Base-by-base conservation (phyloP, 495 filamentous ascomycete genomes). In the Pseudomonodictys pantanalensis region DNA sequence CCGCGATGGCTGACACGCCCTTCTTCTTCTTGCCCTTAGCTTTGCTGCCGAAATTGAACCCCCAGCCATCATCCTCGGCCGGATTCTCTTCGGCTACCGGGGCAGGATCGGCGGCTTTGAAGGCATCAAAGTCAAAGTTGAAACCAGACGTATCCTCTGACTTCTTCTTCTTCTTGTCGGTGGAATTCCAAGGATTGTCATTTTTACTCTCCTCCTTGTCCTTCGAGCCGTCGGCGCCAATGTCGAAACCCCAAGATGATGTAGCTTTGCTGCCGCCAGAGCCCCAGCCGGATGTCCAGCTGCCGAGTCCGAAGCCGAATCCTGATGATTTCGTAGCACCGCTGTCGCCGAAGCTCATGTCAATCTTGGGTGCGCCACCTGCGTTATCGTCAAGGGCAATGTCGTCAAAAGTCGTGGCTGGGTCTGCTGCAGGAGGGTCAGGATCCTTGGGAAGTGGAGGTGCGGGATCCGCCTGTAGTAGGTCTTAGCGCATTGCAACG, bases 11-110 rank as follows among this genome's bases (percentile, higher is more conserved):
- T 4, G 18, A 22, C 1, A 33, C 24, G 1, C 35, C 47, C 51
- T 67, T 67, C 25, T 38, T 64, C 32, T 73, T 74, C 38, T 70
- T 73, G 60, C 71, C 70, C 60, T 73, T 76, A 24, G 65, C 63
- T 44, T 74, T 47, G 10, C 49, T 29, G 30, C 63, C 49, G 35
- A 56, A 69, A 33, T 54, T 60, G 12, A 65, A 68, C 23, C 60
- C 54, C 39, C 49, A 56, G 39, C 63, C 70, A 57, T 71, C 68
- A 15, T 60, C 61, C 3, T 62, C 68, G 7, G 56, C 46, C 5
- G 64, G 60, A 12, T 64, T 62, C 26, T 73, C 69, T 35, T 71
- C 56, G 3, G 5, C 32, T 26, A 4, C 44, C 11, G 49, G 44
- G 9, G 20, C 45, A 39, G 35, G 23, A 10, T 39, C 51, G 17